Conservation (phyloP, 2,329 filamentous ascomycete genomes). For the Colletotrichum liriopes region DNA sequence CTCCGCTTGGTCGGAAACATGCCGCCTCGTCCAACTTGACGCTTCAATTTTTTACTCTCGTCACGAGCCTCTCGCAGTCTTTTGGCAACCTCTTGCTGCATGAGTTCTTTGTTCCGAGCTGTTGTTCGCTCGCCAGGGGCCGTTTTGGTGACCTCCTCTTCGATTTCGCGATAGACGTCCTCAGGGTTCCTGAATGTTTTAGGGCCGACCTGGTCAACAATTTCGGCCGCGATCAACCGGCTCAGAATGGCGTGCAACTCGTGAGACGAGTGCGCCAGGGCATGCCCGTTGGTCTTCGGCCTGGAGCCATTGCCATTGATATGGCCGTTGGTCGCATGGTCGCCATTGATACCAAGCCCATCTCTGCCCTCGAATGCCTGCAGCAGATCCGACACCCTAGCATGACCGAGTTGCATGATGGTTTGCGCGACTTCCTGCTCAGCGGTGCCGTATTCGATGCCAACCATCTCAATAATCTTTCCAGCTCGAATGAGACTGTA, state of each 20-base stretch:
- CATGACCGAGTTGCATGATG: conserved; percentile 83
- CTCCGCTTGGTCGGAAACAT: conserved; percentile 65
- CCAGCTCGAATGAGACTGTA: conserved; percentile 88
- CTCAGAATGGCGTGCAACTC: conserved; percentile 67
- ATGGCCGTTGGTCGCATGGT: conserved; percentile 47
- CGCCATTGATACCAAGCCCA: conserved; percentile 42
- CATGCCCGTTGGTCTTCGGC: conserved; percentile 54
- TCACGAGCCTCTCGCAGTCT: conserved; percentile 69
- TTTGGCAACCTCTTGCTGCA: conserved; percentile 69
- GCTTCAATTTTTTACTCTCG: conserved; percentile 66
- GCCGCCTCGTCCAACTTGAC: conserved; percentile 63
- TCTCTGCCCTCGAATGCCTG: conserved; percentile 67
- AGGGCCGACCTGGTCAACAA: conserved; percentile 75
- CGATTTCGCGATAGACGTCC: conserved; percentile 74
- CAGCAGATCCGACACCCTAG: conserved; percentile 78
- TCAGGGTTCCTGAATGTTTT: conserved; percentile 73
- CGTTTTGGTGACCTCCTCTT: conserved; percentile 72
- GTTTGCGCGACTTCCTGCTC: conserved; percentile 83
- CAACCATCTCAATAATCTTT: conserved; percentile 84
- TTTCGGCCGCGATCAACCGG: conserved; percentile 74
- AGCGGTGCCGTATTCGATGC: conserved; percentile 80
- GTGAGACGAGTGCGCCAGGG: conserved; percentile 60
- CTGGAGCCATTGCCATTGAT: conserved; percentile 51
- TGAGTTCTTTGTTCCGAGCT: conserved; percentile 76
- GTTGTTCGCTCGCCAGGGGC: conserved; percentile 56